Base-by-base conservation (phyloP, 1,139 yeast genomes). In the Maudiozyma humilis region DNA sequence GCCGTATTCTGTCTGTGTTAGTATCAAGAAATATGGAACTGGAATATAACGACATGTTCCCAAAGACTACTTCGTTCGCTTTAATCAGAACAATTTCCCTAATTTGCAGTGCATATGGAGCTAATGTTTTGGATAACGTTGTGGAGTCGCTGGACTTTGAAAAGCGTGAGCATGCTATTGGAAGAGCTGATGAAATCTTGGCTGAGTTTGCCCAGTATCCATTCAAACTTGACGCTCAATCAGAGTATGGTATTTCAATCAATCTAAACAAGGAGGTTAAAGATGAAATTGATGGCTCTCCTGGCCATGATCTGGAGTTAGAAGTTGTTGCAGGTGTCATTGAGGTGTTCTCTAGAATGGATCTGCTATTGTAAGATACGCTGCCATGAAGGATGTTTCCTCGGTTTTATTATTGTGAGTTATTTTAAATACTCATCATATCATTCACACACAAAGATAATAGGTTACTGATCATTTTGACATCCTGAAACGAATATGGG, bases 41-140 rank as follows among this genome's bases (percentile, higher is more conserved):
- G 29, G 69, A 68, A 43, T 59, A 65, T 43, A 67, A 75, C 18
- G 77, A 73, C 31, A 79, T 75, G 54, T 86, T 87, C 64, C 86
- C 95, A 2, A 76, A 73, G 19, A 74, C 75, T 14, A 75, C 86
- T 7, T 77, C 84, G 27, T 83, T 78, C 69, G 77, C 81, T 54
- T 73, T 76, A 59, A 71, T 91, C 49, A 77, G 99, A 57, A 73
- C 95, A 4, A 73, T 91, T 41, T 76, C 94, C 15, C 75, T 93
- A 55, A 86, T 88, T 19, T 81, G 91, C 56, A 95, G 95, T 15
- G 78, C 96, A 13, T 87, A 86, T 62, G 96, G 97, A 36, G 98
- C 96, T 38, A 91, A 88, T 60, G 99, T 91, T 15, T 75, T 91
- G 56, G 99, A 91, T 61, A 93, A 91, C 60, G 94, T 88, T 5